phyloP scores from a whole-genome alignment of 2,329 filamentous ascomycete genomes.

The Geosmithia putterillii region DNA sequence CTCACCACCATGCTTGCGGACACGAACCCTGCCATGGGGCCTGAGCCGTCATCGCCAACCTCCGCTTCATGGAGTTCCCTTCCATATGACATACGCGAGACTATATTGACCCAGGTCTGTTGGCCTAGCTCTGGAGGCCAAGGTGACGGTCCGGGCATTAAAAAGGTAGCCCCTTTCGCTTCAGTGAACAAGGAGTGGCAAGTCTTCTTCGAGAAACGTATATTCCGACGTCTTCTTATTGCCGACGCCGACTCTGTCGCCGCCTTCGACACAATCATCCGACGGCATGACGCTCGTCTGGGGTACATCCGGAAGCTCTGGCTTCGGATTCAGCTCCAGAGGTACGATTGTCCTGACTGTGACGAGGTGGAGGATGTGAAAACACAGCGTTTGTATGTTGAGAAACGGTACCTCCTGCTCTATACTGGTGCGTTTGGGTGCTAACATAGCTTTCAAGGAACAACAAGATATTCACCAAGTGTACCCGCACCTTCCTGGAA shows the following conservation, averaged over 20 bases:
- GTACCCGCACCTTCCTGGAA: constrained; percentile 4
- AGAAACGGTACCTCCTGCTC: constrained; percentile 3
- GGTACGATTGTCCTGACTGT: constrained; percentile 6
- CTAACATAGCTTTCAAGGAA: constrained; percentile 5
- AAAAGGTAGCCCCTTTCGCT: constrained; percentile 5
- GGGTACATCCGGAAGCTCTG: constrained; percentile 6
- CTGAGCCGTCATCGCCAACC: too few species aligned
- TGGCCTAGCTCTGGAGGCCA: constrained; percentile 3
- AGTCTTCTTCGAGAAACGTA: constrained; percentile 5
- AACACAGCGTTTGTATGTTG: constrained; percentile 5
- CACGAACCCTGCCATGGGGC: too few species aligned
- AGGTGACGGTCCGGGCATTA: constrained; percentile 1
- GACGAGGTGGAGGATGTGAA: constrained; percentile 4
- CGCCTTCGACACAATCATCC: constrained; percentile 4
- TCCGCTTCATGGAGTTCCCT: constrained; percentile 5
- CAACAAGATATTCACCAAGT: constrained; percentile 6
- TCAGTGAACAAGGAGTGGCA: constrained; percentile 6
- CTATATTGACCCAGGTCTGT: constrained; percentile 4
- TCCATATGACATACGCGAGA: constrained; percentile 4
- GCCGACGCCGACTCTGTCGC: constrained; percentile 5
- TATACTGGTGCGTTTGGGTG: constrained; percentile 1
- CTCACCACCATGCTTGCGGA: too few species aligned
- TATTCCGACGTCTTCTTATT: constrained; percentile 7
- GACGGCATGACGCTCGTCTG: constrained; percentile 6
- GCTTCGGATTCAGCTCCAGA: constrained; percentile 6